Base-by-base conservation (phyloP, 139 green algal genomes). In the Micractinium conductrix region DNA sequence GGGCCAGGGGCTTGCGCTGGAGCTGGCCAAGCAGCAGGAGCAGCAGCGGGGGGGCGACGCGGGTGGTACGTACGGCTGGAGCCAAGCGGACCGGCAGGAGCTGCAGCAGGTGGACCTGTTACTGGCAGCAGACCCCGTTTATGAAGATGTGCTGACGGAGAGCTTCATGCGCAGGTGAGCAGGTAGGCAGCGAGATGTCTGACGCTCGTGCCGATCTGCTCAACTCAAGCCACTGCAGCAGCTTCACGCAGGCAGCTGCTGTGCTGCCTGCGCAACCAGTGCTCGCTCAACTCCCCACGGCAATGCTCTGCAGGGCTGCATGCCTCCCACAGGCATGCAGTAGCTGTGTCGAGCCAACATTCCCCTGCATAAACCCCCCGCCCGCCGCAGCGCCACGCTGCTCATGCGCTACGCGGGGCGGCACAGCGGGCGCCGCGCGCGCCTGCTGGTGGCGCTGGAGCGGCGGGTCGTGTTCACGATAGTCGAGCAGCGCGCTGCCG, bases 361-460 rank as follows among this genome's bases (percentile, higher is more conserved):
- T n/a, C n/a, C n/a, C n/a, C n/a, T n/a, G n/a, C n/a, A n/a, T n/a
- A n/a, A n/a, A n/a, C 28, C 26, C 19, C 28, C 9, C 4, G 4
- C 26, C 60, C 60, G 9, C 42, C 37, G 70, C 28, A 80, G 44
- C 22, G 81, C 71, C 7, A n/a, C 58, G 40, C 70, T 68, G 70
- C 81, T 86, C 21, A 74, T 86, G 72, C 71, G 16, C 3, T 68
- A 72, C 26, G 55, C 70, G 8, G 21, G 7, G 38, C 50, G 69
- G 21, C 35, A 33, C 44, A 69, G 44, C 44, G 79, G 79, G 62
- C 65, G 38, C 26, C 24, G 37, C 38, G 55, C 81, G 19, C 42
- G 26, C 33, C 58, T 86, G 72, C 60, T 86, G 72, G 81, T 86
- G n/a, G 71, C 42, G 4, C 72, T 86, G 30, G 81, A 86, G 58